Base-by-base conservation (phyloP, 1,284 basidiomycete genomes). In the Wolfiporia cocos region DNA sequence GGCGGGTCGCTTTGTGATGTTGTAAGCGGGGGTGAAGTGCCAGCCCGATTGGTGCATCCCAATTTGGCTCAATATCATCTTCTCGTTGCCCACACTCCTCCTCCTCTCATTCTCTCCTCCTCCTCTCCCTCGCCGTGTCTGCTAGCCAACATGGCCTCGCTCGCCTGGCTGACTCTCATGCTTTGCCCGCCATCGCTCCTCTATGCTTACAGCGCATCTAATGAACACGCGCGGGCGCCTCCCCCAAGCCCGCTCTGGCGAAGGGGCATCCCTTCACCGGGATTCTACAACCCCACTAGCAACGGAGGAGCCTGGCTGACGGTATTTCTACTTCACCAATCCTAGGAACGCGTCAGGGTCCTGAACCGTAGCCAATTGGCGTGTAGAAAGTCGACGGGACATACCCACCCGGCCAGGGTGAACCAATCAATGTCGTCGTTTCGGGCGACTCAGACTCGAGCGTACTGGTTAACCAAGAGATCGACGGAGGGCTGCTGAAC, bases 361-460 rank as follows among this genome's bases (percentile, higher is more conserved):
- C 67, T 58, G 77, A 0, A 74, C 74, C 26, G 73, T 76, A 41
- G 41, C 28, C 4, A 32, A 30, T 33, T 17, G 30, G 12, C 35
- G 26, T 41, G 17, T 49, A 81, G 78, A 57, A 68, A 57, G 73
- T 86, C 19, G 68, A 76, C 41, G 58, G 67, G 26, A 85, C 91
- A 15, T 81, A 70, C 54, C 86, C 90, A 12, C 57, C 68, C 38
- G 88, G 90, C 6, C 76, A 88, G 41, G 88, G 90, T 31, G 94
- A 97, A 65, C 94, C 93, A 3, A 65, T 97, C 43, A 97, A 98
- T 53, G 73, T 78, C 42, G 91, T 97, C 57, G 67, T 97, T 23
- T 85, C 87, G n/a, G 86, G 74, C 19, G 71, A 82, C 34, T 95
- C 92, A 2, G 88, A 93, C 54, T 51, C 70, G 1, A 69, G 64